These are phyloP conservation scores for Candida argentea DNA, from an alignment of 805 yeast species.

Conservation along the genomic window DNA sequence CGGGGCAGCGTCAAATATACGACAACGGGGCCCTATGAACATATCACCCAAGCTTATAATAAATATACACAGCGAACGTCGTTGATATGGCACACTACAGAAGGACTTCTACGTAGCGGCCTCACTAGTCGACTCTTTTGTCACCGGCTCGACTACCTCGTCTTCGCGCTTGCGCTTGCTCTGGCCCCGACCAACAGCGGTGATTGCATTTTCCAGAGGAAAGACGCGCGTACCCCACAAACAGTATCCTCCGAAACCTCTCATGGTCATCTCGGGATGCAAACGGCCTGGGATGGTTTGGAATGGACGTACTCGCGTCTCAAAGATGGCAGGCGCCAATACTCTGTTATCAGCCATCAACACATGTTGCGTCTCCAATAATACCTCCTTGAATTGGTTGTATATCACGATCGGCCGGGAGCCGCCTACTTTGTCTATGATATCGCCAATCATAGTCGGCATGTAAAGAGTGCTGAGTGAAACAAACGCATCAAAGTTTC, in stretches of 20 bases:
- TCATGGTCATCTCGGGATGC: constrained; percentile 91
- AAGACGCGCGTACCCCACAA: constrained; percentile 70
- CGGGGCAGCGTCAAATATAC: too few relatives aligned
- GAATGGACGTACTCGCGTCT: constrained; percentile 73
- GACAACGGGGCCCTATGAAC: too few relatives aligned
- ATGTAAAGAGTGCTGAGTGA: constrained; percentile 65
- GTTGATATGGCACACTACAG: too few relatives aligned
- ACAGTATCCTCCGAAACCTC: constrained; percentile 87
- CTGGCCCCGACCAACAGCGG: constrained; percentile 61
- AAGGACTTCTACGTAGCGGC: neutral
- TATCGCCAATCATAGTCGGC: constrained; percentile 49
- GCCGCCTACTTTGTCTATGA: constrained; percentile 65
- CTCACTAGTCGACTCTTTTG: too few relatives aligned
- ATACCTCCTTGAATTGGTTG: constrained; percentile 68
- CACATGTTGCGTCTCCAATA: constrained; percentile 65
- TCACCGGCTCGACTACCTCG: too few relatives aligned
- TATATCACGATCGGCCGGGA: constrained; percentile 82
- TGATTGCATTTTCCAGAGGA: constrained; percentile 50
- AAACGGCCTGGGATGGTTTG: constrained; percentile 91
- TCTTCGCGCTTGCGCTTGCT: constrained; percentile 24
- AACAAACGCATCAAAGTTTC: constrained; percentile 66
- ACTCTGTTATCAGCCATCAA: constrained; percentile 58
- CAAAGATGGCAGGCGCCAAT: constrained; percentile 74
- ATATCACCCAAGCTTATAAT: too few relatives aligned
- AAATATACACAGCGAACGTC: too few relatives aligned